Percentiles rank a stretch among this genome's conserved stretches.
Conservation (phyloP, 1,284 basidiomycete species). For the Lentinula novae-zelandiae region DNA sequence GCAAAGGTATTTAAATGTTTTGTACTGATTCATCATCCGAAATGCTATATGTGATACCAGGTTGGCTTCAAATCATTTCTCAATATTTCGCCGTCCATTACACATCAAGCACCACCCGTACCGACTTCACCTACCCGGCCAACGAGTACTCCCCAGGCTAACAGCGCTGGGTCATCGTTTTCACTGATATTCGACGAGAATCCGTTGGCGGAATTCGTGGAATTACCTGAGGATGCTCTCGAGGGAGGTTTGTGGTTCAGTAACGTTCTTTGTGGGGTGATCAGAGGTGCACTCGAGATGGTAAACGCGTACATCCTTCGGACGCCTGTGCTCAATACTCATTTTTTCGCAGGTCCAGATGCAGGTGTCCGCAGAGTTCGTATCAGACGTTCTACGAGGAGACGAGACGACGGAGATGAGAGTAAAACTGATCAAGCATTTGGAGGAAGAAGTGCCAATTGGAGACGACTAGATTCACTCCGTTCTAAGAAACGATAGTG, state of each 20-base stretch:
- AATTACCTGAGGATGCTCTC: constrained; percentile 89
- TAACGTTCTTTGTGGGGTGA: constrained; percentile 92
- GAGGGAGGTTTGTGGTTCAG: constrained; percentile 96
- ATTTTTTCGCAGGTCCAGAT: constrained; percentile 77
- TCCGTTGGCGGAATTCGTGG: constrained; percentile 95
- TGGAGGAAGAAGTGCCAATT: constrained; percentile 91
- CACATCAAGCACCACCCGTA: constrained; percentile 52
- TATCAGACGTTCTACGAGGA: constrained; percentile 88
- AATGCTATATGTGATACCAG: constrained; percentile 35
- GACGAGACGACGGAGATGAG: constrained; percentile 94
- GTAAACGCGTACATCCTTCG: constrained; percentile 40
- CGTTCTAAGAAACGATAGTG: no score
- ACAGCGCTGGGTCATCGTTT: constrained; percentile 56
- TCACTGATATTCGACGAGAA: constrained; percentile 92
- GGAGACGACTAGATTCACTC: constrained; percentile 70
- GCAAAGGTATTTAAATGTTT: constrained; percentile 59
- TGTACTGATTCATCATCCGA: constrained; percentile 13
- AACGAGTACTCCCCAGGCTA: constrained; percentile 35
- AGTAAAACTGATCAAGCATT: constrained; percentile 84
- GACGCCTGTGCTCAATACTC: constrained; percentile 12
- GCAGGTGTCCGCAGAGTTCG: constrained; percentile 89
- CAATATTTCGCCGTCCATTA: constrained; percentile 85
- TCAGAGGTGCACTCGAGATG: constrained; percentile 96
- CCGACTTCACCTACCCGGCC: constrained; percentile 43
- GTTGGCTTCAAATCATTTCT: constrained; percentile 99